Conservation (phyloP, 2,329 filamentous ascomycete species). For the Huntiella decipiens region DNA sequence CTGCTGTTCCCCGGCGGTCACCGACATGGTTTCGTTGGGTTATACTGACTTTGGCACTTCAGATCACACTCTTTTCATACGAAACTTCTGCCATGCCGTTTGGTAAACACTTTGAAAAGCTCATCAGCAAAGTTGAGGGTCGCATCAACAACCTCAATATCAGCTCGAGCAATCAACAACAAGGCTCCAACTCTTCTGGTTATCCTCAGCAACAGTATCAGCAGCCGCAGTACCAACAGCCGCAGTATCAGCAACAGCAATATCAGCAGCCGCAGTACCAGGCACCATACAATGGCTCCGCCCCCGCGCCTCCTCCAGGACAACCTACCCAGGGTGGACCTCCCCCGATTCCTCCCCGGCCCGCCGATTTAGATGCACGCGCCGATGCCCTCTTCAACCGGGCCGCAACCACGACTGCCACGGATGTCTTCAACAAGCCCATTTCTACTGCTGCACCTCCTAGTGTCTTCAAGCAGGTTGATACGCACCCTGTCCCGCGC, state of each 20-base stretch:
- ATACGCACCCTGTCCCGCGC: slow-evolving; percentile 40
- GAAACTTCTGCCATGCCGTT: slow-evolving; percentile 6
- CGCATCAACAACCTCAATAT: slow-evolving; percentile 2
- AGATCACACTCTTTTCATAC: slow-evolving; percentile 1
- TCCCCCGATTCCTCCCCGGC: slow-evolving; percentile 11
- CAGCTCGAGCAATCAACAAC: neutral
- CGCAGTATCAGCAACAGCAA: neutral
- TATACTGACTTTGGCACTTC: neutral
- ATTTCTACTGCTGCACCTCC: slow-evolving; percentile 34
- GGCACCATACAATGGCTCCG: neutral
- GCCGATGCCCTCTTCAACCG: slow-evolving; percentile 2
- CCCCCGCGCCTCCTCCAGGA: neutral
- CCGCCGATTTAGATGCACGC: slow-evolving; percentile 1
- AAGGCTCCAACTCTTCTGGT: neutral
- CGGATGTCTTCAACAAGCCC: slow-evolving; percentile 36
- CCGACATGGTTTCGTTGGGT: neutral
- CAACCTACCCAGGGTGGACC: slow-evolving; percentile 9
- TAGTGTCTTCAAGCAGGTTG: slow-evolving; percentile 24
- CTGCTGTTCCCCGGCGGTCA: too few species aligned
- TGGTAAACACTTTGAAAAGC: slow-evolving; percentile 10
- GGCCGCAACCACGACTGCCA: slow-evolving; percentile 14
- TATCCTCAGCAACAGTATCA: neutral
- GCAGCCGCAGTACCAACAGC: neutral
- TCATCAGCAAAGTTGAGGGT: slow-evolving; percentile 9
- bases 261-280: slow-evolving; percentile 4